Evolutionary conservation across 1,284 basidiomycete genomes (phyloP), one percentile per base, ranked within the genome.

Genomic region (Leccinum pseudoinsigne): DNA sequence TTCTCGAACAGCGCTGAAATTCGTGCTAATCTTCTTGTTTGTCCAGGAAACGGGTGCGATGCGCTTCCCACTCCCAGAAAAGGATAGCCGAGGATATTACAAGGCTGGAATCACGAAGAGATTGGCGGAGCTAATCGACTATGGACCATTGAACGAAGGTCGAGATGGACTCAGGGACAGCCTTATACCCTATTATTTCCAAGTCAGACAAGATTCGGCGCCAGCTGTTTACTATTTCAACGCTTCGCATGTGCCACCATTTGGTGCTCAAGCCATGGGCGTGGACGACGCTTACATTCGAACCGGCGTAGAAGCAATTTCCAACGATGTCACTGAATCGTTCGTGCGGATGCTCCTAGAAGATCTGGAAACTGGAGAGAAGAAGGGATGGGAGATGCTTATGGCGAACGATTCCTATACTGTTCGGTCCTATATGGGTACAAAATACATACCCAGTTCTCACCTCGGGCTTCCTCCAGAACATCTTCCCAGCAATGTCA

Each of bases 101-200:
- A 63, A 74, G 28, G 68, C 65, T 26, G 68, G 67, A 2, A 54
- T 67, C 56, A 78, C 77, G 74, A 69, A 68, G 45, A 72, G 73
- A 40, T 58, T 70, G 3, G 77, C 75, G 54, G 59, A 76, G 26
- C 45, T 47, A 11, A 47, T 21, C 45, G 18, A 47, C 0, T 47
- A 47, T 47, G 45, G 45, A 47, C 45, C 45, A 3, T 18, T 47
- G 11, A 47, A 47, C 45, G n/a, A 47, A 47, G 45, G 45, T 47
- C 45, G 45, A 8, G 57, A 56, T 16, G 38, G 57, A 2, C 62
- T 69, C 59, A 64, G 1, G 31, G 47, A 62, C 9, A 61, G 10
- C 2, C 23, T 70, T 4, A 64, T 72, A 57, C 59, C 67, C 4
- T 70, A 42, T 12, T 61, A 71, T 26, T 59, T 9, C 26, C 5